A percentile compares a stretch with the other conserved stretches of the same genome.
phyloP scores from a whole-genome alignment of 306 rosid genomes.

The Herpetospermum pedunculosum region DNA sequence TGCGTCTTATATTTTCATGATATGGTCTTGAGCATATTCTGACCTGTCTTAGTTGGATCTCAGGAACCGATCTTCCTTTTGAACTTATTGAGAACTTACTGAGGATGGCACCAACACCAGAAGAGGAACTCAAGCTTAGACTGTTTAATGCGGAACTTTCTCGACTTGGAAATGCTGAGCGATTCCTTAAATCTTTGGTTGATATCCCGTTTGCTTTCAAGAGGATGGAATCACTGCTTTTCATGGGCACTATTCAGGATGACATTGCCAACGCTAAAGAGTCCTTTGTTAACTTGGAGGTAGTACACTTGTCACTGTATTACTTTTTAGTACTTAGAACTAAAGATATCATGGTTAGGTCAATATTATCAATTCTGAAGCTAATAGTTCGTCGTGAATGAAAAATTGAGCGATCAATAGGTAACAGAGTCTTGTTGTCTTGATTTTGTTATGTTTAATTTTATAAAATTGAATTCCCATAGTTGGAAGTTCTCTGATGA shows the following conservation, averaged over 20 bases:
- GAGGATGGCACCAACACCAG: conserved; percentile 82
- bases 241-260: conserved; percentile 68
- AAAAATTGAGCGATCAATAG: neutral
- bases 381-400: neutral
- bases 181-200: conserved; percentile 62
- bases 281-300: conserved; percentile 68
- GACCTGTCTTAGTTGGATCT: conserved; percentile 19
- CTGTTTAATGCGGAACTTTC: conserved; percentile 41
- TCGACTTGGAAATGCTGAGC: conserved; percentile 81
- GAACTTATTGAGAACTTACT: conserved; percentile 64
- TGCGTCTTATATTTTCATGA: neutral
- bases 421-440: neutral
- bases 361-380: neutral
- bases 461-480: neutral
- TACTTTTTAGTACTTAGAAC: neutral
- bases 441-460: neutral
- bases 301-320: conserved; percentile 11
- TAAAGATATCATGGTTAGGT: neutral
- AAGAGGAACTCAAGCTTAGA: conserved; percentile 92
- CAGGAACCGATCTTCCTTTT: conserved; percentile 84
- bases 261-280: conserved; percentile 48
- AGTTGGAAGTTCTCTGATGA: neutral
- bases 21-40: neutral
- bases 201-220: conserved; percentile 74
- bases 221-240: conserved; percentile 72